Percentiles rank a stretch among this genome's conserved stretches.
These are phyloP conservation scores for Kwoniella sp. DNA, from an alignment of 768 basidiomycete genomes.

Conservation along the genomic window DNA sequence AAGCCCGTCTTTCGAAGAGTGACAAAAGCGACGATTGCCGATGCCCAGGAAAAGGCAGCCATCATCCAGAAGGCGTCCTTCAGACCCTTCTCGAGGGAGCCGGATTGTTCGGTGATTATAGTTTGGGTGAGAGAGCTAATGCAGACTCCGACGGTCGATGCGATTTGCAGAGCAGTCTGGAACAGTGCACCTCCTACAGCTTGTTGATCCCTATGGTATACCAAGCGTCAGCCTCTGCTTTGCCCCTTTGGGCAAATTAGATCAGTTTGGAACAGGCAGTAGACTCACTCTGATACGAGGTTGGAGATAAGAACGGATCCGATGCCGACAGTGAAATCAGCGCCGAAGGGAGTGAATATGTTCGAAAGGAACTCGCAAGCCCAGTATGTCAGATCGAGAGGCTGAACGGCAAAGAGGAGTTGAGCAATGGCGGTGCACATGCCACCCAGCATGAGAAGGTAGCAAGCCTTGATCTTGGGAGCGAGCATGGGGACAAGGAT, in stretches of 20 bases:
- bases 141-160: constrained; percentile 31
- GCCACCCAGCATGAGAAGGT: constrained; percentile 27
- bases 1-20: constrained; percentile 26
- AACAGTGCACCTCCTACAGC: constrained; percentile 35
- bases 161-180: constrained; percentile 36
- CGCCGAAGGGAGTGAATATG: constrained; percentile 33
- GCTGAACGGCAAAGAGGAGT: constrained; percentile 36
- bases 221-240: constrained; percentile 30
- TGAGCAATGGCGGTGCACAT: constrained; percentile 20
- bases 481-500: constrained; percentile 28
- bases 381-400: constrained; percentile 39
- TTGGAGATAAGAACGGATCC: constrained; percentile 37
- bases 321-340: constrained; percentile 32
- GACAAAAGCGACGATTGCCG: constrained; percentile 11
- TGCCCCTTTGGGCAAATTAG: constrained; percentile 6
- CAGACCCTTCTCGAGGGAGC: constrained; percentile 19
- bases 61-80: constrained; percentile 31
- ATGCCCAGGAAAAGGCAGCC: constrained; percentile 27
- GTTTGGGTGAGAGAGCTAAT: constrained; percentile 27
- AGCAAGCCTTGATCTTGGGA: constrained; percentile 21
- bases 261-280: no score
- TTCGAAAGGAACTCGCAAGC: constrained; percentile 35
- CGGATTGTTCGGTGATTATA: constrained; percentile 5
- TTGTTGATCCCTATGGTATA: constrained; percentile 35
- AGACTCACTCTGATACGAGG: constrained; percentile 40